Percentiles rank a stretch among this genome's conserved stretches.
phyloP scores from a whole-genome alignment of 1,284 basidiomycete genomes.

The Ceratobasidium sp. region DNA sequence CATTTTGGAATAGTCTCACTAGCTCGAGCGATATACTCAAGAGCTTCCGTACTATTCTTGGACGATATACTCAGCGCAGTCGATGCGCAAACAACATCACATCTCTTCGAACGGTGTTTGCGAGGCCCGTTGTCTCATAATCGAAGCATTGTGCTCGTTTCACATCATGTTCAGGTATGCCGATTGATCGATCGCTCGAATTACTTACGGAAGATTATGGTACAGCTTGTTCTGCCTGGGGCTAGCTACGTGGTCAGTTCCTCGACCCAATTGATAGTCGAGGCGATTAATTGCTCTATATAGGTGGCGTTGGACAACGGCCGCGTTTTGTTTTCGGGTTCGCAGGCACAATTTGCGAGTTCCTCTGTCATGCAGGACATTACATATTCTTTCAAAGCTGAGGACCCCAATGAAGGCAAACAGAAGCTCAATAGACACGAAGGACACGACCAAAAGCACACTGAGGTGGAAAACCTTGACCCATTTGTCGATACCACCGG shows the following conservation, averaged over 20 bases:
- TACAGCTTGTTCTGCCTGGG: constrained; percentile 73
- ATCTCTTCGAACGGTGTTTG: constrained; percentile 85
- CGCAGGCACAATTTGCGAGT: constrained; percentile 72
- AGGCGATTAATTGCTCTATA: constrained; percentile 48
- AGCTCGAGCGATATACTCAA: constrained; percentile 93
- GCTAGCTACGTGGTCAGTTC: constrained; percentile 70
- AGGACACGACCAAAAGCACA: no score
- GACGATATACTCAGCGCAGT: constrained; percentile 86
- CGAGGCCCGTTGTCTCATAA: constrained; percentile 84
- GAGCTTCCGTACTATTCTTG: constrained; percentile 85
- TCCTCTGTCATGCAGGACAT: constrained; percentile 77
- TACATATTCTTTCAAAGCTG: constrained; percentile 64
- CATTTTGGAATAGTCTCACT: constrained; percentile 69
- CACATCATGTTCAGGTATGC: constrained; percentile 71
- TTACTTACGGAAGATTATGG: not conserved
- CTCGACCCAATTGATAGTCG: constrained; percentile 53
- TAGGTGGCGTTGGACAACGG: constrained; percentile 86
- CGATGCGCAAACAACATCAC: constrained; percentile 90
- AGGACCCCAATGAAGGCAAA: no score
- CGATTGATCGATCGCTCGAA: not conserved
- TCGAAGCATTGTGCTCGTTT: constrained; percentile 88
- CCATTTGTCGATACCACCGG: no score
- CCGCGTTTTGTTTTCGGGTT: constrained; percentile 79
- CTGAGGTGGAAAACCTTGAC: no score
- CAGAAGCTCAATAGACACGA: no score